phyloP scores from a whole-genome alignment of 2,329 filamentous ascomycete genomes.

The Cladosporium sp. region DNA sequence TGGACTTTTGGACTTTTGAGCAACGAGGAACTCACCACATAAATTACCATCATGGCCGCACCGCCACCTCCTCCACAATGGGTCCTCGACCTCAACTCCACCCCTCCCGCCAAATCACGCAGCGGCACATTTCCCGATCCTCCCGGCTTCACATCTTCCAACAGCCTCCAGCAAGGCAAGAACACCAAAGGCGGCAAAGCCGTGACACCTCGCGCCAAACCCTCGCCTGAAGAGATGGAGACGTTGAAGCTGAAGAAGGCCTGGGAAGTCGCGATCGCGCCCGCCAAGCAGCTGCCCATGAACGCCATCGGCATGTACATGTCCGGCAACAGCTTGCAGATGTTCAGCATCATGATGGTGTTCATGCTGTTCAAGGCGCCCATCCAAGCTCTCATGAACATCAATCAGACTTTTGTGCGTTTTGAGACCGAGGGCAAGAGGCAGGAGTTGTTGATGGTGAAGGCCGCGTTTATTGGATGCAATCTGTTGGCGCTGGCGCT shows the following conservation, averaged over 20 bases:
- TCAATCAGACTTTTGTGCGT: constrained; percentile 82
- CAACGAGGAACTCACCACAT: neutral
- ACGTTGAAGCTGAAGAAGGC: constrained; percentile 97
- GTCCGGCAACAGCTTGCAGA: constrained; percentile 96
- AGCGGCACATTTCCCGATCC: constrained; percentile 71
- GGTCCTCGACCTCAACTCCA: constrained; percentile 73
- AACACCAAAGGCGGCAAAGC: constrained; percentile 16
- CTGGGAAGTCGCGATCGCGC: constrained; percentile 92
- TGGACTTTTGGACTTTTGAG: too few relatives aligned
- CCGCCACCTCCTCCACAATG: constrained; percentile 64
- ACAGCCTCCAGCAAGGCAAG: constrained; percentile 17
- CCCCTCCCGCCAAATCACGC: constrained; percentile 64
- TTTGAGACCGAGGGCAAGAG: constrained; percentile 81
- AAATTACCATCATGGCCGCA: constrained; percentile 1
- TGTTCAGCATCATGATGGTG: constrained; percentile 99
- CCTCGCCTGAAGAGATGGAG: constrained; percentile 82
- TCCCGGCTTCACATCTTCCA: constrained; percentile 67
- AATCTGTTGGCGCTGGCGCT: constrained; percentile 78
- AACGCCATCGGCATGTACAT: constrained; percentile 99
- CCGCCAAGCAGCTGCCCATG: constrained; percentile 93
- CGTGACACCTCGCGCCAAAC: constrained; percentile 55
- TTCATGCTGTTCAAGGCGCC: constrained; percentile 99
- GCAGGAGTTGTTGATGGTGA: constrained; percentile 71
- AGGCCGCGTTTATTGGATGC: constrained; percentile 81
- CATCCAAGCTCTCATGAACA: constrained; percentile 74